phyloP scores from a whole-genome alignment of 441 rosid genomes.

The Breynia disticha region DNA sequence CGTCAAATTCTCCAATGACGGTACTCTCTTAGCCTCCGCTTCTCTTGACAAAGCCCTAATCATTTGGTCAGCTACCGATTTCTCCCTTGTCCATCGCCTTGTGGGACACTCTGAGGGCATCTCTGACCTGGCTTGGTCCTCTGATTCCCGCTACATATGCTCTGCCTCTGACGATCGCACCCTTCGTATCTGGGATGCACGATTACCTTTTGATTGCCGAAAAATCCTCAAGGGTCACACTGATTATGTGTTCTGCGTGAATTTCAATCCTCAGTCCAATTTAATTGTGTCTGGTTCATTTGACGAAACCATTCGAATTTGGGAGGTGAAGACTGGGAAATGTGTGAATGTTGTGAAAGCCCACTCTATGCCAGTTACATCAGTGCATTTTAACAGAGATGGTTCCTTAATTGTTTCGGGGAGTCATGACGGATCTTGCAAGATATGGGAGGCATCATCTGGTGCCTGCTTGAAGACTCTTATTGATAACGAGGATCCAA shows the following conservation, averaged over 20 bases:
- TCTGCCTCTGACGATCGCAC: slow-evolving; percentile 86
- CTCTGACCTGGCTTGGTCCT: slow-evolving; percentile 90
- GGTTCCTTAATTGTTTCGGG: slow-evolving; percentile 90
- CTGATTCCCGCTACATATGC: slow-evolving; percentile 84
- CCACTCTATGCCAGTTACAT: slow-evolving; percentile 69
- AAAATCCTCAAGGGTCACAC: slow-evolving; percentile 75
- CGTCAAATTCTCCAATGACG: slow-evolving; percentile 84
- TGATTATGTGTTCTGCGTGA: slow-evolving; percentile 74
- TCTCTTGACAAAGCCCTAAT: slow-evolving; percentile 79
- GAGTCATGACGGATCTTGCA: slow-evolving; percentile 85
- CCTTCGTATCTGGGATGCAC: slow-evolving; percentile 87
- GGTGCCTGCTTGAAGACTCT: slow-evolving; percentile 71
- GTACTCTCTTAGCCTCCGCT: slow-evolving; percentile 70
- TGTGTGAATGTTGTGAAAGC: slow-evolving; percentile 53
- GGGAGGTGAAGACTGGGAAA: slow-evolving; percentile 88
- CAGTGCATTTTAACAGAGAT: slow-evolving; percentile 75
- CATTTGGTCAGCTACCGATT: slow-evolving; percentile 57
- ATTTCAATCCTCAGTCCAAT: slow-evolving; percentile 79
- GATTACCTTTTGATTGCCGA: slow-evolving; percentile 68
- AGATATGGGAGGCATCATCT: slow-evolving; percentile 82
- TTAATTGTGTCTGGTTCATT: slow-evolving; percentile 78
- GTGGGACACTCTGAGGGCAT: slow-evolving; percentile 72
- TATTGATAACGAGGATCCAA: slow-evolving; percentile 54
- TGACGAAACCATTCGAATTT: slow-evolving; percentile 79
- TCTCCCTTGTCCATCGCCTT: slow-evolving; percentile 52